Base-by-base conservation (phyloP, 306 rosid genomes). In the Sicyos baderoa region DNA sequence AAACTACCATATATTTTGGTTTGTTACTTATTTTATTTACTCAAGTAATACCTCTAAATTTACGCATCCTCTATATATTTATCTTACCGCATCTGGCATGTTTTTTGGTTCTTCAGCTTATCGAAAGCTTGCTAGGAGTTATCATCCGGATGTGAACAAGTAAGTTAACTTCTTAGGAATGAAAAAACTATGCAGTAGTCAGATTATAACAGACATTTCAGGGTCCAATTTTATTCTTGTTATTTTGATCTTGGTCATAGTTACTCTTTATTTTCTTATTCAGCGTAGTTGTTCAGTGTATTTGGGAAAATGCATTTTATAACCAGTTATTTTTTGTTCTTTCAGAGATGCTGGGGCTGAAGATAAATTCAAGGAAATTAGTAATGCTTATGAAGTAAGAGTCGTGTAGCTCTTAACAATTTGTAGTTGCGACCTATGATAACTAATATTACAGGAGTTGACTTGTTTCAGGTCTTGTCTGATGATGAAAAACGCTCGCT, bases 141-240 rank as follows among this genome's bases (percentile, higher is more conserved):
- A 73, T 78, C 99, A 93, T 76, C 99, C 99, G 14, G 99, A 93
- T 76, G 99, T 93, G 64, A 93, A 90, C 88, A 93, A 93, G 99
- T 94, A 80, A 90, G 96, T 82, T 29, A 17, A 25, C 54, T 4
- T 21, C 5, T 55, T 44, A 40, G 17, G 53, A 37, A 32, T 51
- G 48, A n/a, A 66, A 45, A 44, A 4, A 64, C 10, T 42, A 22
- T 50, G 71, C 71, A 47, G 22, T 23, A 6, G 16, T 19, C 32
- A 18, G 54, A 65, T 45, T 44, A 7, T 66, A 48, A 66, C 22
- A 66, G 71, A 66, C 55, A 12, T 45, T 55, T 45, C 54, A 21
- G 9, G 22, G 16, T 47, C 6, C 13, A 18, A 6, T 29, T 22
- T 45, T 45, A 21, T 7, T 21, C 70, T 64, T 65, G 54, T 21